phyloP scores from a whole-genome alignment of 2,329 filamentous ascomycete species.

The Didymella sp. region DNA sequence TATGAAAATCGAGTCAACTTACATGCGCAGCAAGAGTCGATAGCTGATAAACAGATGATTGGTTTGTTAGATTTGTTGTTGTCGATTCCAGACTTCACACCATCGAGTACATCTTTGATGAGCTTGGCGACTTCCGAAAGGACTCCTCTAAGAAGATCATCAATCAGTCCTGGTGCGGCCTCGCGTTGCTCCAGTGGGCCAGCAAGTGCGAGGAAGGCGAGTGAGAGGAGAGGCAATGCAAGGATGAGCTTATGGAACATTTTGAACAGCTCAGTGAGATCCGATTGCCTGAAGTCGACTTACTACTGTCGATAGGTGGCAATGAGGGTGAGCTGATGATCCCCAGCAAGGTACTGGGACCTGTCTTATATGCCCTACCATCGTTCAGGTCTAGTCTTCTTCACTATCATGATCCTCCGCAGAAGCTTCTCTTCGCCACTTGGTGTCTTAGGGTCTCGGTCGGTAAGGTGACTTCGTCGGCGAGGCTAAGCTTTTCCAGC shows the following conservation, averaged over 20 bases:
- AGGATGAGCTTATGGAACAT: conserved; percentile 29
- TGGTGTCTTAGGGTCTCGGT: neutral
- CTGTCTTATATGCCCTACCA: conserved; percentile 1
- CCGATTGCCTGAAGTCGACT: neutral
- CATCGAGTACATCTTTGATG: conserved; percentile 40
- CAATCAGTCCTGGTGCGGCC: conserved; percentile 31
- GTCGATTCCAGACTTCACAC: conserved; percentile 36
- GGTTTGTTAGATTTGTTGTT: conserved; percentile 34
- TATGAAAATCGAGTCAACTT: conserved; percentile 5
- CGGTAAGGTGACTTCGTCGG: conserved; percentile 1
- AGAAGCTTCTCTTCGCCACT: neutral
- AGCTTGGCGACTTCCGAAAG: conserved; percentile 27
- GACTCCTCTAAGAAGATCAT: conserved; percentile 32
- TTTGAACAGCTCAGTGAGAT: neutral
- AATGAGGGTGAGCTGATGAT: neutral
- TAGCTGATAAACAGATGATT: conserved; percentile 23
- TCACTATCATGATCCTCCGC: neutral
- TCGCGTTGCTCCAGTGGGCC: conserved; percentile 33
- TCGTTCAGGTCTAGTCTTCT: conserved; percentile 1
- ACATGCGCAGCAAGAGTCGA: conserved; percentile 46
- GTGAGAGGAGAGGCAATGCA: conserved; percentile 26
- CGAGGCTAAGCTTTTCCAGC: conserved; percentile 7
- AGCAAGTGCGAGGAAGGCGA: conserved; percentile 27
- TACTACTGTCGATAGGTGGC: neutral
- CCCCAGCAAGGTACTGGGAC: neutral